Percentiles rank a stretch among this genome's conserved stretches.
These are phyloP conservation scores for Suhomyces kunorum DNA, from an alignment of 1,139 yeast species.

Conservation along the genomic window DNA sequence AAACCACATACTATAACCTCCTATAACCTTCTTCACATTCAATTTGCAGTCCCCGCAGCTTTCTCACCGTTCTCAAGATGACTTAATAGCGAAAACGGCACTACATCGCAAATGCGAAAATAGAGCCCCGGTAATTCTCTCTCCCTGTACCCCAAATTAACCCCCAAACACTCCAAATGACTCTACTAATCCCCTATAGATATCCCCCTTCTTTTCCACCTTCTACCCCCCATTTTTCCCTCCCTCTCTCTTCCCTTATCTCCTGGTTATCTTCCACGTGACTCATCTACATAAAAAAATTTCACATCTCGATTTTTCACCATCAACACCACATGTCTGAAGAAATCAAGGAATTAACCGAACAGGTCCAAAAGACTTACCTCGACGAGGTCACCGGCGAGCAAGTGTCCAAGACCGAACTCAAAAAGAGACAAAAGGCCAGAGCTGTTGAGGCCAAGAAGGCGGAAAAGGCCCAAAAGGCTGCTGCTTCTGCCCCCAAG, in stretches of 20 bases:
- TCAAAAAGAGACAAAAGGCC: slow-evolving; percentile 91
- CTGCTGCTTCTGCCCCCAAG: slow-evolving; percentile 54
- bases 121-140: too few relatives aligned
- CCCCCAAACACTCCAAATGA: too few relatives aligned
- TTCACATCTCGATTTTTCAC: slow-evolving; percentile 2
- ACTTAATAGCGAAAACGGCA: too few relatives aligned
- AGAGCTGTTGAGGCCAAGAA: slow-evolving; percentile 86
- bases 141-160: too few relatives aligned
- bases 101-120: too few relatives aligned
- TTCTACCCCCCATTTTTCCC: too few relatives aligned
- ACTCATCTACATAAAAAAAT: slow-evolving; percentile 6
- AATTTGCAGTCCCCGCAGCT: too few relatives aligned
- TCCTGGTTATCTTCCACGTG: not conserved
- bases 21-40: too few relatives aligned
- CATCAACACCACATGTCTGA: slow-evolving; percentile 38
- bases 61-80: too few relatives aligned
- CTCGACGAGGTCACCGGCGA: slow-evolving; percentile 96
- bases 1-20: too few relatives aligned
- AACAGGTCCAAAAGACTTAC: slow-evolving; percentile 80
- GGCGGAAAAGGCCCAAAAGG: slow-evolving; percentile 82
- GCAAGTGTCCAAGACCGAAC: slow-evolving; percentile 92
- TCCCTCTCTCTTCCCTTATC: not conserved
- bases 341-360: slow-evolving; percentile 64
- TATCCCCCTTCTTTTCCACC: not conserved
- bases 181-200: too few relatives aligned